A percentile compares a stretch with the other conserved stretches of the same genome.
Evolutionary conservation across 148 eudicot species (phyloP).

Genomic region (Rhododendron ovatum): DNA sequence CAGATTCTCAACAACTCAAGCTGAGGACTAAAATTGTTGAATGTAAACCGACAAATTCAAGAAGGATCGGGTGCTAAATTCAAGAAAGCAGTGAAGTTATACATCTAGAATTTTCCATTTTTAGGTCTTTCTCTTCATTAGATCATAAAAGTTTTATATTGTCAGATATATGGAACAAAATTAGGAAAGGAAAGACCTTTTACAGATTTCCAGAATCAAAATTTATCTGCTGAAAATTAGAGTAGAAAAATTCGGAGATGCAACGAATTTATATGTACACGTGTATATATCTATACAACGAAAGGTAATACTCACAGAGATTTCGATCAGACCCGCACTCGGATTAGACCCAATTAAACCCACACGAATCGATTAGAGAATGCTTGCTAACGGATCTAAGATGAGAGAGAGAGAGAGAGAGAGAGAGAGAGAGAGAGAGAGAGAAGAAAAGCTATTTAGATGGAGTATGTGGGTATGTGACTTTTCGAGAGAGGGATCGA

Average conservation of each 20-base stretch:
- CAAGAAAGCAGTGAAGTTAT: background rate
- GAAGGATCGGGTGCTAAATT: background rate
- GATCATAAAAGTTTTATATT: background rate
- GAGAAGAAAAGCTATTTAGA: conserved; percentile 3
- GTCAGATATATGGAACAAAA: background rate
- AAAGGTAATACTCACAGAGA: conserved; percentile 6
- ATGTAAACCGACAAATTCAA: background rate
- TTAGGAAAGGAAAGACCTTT: background rate
- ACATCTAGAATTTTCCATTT: background rate
- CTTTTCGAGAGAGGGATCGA: background rate
- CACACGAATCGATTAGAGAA: background rate
- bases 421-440: conserved; percentile 1
- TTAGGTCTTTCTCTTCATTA: background rate
- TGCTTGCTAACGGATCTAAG: background rate
- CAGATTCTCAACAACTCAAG: background rate
- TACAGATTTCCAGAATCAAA: conserved; percentile 5
- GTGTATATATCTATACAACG: background rate
- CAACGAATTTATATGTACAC: background rate
- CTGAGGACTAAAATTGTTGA: background rate
- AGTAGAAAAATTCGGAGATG: background rate
- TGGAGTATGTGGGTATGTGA: background rate
- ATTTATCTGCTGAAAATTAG: background rate
- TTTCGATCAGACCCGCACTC: background rate
- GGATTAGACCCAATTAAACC: background rate
- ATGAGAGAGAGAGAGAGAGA: conserved; percentile 6